Conservation (phyloP, 176 grass and related monocot genomes). For the Neostapfia colusana region DNA sequence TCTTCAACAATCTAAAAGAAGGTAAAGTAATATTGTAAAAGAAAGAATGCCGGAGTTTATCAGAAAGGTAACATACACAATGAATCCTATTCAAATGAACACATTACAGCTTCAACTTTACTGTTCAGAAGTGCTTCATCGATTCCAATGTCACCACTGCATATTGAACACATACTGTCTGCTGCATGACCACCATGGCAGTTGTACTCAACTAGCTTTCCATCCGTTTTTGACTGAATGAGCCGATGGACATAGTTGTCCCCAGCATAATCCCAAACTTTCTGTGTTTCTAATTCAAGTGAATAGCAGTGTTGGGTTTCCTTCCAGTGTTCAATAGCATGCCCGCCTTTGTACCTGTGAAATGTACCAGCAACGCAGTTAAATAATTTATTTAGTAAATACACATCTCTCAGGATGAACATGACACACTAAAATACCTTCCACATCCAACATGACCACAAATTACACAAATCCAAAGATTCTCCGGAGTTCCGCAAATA, state of each 20-base stretch:
- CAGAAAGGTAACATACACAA: slow-evolving; percentile 18
- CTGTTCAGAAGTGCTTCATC: slow-evolving; percentile 80
- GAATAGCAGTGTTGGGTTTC: slow-evolving; percentile 96
- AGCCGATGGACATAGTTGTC: slow-evolving; percentile 94
- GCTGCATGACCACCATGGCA: slow-evolving; percentile 45
- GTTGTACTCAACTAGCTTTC: slow-evolving; percentile 83
- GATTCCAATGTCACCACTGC: slow-evolving; percentile 59
- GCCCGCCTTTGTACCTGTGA: slow-evolving; percentile 81
- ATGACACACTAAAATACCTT: slow-evolving; percentile 69
- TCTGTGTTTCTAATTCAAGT: slow-evolving; percentile 94
- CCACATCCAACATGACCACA: slow-evolving; percentile 95
- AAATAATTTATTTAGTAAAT: slow-evolving; percentile 29
- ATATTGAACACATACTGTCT: slow-evolving; percentile 47
- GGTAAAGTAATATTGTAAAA: slow-evolving; percentile 23
- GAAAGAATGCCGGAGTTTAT: slow-evolving; percentile 29
- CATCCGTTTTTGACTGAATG: slow-evolving; percentile 98
- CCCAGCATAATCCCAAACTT: slow-evolving; percentile 98
- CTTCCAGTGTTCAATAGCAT: slow-evolving; percentile 87
- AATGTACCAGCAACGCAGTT: slow-evolving; percentile 13
- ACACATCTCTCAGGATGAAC: slow-evolving; percentile 9
- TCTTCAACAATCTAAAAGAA: slow-evolving; percentile 76
- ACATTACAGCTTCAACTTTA: slow-evolving; percentile 96
- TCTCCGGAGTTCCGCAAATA: slow-evolving; percentile 76
- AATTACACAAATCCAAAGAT: slow-evolving; percentile 95
- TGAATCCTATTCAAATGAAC: slow-evolving; percentile 34